Evolutionary conservation across 768 basidiomycete genomes (phyloP).

Genomic region (Atractiella rhizophila): DNA sequence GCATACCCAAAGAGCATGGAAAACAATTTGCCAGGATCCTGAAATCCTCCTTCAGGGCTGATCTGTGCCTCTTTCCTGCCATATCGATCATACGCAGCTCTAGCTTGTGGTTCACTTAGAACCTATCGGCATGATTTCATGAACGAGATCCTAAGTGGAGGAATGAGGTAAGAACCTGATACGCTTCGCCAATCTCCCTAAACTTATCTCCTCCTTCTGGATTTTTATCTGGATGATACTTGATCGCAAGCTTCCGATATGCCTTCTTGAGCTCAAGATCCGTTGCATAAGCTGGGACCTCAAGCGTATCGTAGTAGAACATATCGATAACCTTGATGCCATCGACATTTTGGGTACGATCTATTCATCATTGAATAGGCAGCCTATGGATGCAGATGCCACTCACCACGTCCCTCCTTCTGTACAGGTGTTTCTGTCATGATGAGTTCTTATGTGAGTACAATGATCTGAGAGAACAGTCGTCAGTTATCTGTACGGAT

Average conservation of each 20-base stretch:
- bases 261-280: slow-evolving; percentile 1
- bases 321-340: not conserved
- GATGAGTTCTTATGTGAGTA: too few relatives aligned
- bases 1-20: slow-evolving; percentile 90
- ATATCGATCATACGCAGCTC: slow-evolving; percentile 81
- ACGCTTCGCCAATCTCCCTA: slow-evolving; percentile 88
- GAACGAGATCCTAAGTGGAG: not conserved
- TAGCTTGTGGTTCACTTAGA: slow-evolving; percentile 36
- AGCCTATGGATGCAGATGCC: too few relatives aligned
- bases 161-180: slow-evolving; percentile 38
- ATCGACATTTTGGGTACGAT: too few relatives aligned
- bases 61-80: slow-evolving; percentile 56
- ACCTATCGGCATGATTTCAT: slow-evolving; percentile 7
- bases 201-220: slow-evolving; percentile 72
- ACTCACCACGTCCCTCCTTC: too few relatives aligned
- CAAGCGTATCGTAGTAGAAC: not conserved
- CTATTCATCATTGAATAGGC: too few relatives aligned
- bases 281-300: not conserved
- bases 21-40: slow-evolving; percentile 81
- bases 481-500: too few relatives aligned
- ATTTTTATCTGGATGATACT: slow-evolving; percentile 85
- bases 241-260: slow-evolving; percentile 2
- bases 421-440: too few relatives aligned
- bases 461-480: too few relatives aligned
- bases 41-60: slow-evolving; percentile 17